These are phyloP conservation scores for Exophiala bonariae DNA, from an alignment of 2,329 filamentous ascomycete genomes.

Conservation along the genomic window DNA sequence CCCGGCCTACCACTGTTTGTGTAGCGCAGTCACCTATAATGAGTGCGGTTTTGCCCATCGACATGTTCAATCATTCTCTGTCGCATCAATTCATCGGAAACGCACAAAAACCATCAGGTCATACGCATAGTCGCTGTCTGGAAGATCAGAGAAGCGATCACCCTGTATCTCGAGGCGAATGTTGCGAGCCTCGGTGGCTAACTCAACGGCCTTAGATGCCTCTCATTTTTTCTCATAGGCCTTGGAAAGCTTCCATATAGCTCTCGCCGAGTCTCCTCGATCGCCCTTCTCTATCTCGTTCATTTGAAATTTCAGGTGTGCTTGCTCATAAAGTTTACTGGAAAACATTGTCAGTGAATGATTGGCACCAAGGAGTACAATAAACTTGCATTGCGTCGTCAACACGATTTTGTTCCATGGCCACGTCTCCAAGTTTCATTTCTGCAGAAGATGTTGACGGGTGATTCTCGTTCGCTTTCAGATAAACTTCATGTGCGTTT, in stretches of 20 bases:
- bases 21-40: too few relatives aligned
- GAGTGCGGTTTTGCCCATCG: too few relatives aligned
- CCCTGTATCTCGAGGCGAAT: background rate
- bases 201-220: background rate
- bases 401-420: background rate
- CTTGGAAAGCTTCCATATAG: background rate
- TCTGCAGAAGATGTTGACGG: background rate
- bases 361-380: background rate
- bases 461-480: background rate
- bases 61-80: too few relatives aligned
- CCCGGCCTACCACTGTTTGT: too few relatives aligned
- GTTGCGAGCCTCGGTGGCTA: background rate
- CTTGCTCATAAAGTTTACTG: background rate
- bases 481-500: background rate
- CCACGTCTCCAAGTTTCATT: background rate
- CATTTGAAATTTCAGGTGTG: background rate
- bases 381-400: background rate
- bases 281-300: background rate
- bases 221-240: background rate
- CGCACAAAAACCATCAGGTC: too few relatives aligned
- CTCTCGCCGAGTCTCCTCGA: background rate
- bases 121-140: background rate
- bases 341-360: background rate
- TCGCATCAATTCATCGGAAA: too few relatives aligned
- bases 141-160: background rate